A percentile compares a stretch with the other conserved stretches of the same genome.
Evolutionary conservation across 495 filamentous ascomycete genomes (phyloP).

Genomic region (Jackrogersella minutella): DNA sequence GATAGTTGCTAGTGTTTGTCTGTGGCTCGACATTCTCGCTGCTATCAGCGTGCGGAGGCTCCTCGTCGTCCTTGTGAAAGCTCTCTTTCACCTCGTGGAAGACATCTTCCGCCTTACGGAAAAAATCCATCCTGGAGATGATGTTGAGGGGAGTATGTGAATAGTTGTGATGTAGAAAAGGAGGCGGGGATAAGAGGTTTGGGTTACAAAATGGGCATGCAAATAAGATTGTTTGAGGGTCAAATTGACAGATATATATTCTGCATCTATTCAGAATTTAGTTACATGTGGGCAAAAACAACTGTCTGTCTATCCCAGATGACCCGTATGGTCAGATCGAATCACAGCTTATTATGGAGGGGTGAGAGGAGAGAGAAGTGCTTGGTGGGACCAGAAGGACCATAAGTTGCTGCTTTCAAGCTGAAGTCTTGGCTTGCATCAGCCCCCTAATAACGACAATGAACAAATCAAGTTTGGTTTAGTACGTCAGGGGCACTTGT

Average conservation of each 20-base stretch:
- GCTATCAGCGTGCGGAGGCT: slow-evolving; percentile 47
- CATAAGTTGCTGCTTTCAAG: slow-evolving; percentile 10
- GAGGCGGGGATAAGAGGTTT: slow-evolving; percentile 3
- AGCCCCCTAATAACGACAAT: slow-evolving; percentile 12
- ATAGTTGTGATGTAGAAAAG: neutral
- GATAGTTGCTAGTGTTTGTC: slow-evolving; percentile 60
- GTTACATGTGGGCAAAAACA: neutral
- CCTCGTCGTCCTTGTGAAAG: slow-evolving; percentile 36
- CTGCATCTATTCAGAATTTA: neutral
- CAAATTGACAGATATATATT: slow-evolving; percentile 2
- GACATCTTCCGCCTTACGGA: slow-evolving; percentile 47
- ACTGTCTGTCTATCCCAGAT: neutral
- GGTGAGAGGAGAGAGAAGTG: slow-evolving; percentile 6
- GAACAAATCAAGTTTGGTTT: slow-evolving; percentile 21
- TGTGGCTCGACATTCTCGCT: slow-evolving; percentile 45
- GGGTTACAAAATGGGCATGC: neutral
- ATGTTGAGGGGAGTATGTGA: neutral
- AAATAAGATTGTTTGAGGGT: neutral
- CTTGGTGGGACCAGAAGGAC: slow-evolving; percentile 23
- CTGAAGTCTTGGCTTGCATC: slow-evolving; percentile 41
- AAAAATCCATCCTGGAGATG: slow-evolving; percentile 42
- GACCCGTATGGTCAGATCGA: slow-evolving; percentile 9
- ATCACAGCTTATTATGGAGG: slow-evolving; percentile 28
- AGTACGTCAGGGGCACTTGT: slow-evolving; percentile 14
- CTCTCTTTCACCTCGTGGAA: slow-evolving; percentile 43